These are phyloP conservation scores for Dichomitus squalens DNA, from an alignment of 1,284 basidiomycete species.

Conservation along the genomic window DNA sequence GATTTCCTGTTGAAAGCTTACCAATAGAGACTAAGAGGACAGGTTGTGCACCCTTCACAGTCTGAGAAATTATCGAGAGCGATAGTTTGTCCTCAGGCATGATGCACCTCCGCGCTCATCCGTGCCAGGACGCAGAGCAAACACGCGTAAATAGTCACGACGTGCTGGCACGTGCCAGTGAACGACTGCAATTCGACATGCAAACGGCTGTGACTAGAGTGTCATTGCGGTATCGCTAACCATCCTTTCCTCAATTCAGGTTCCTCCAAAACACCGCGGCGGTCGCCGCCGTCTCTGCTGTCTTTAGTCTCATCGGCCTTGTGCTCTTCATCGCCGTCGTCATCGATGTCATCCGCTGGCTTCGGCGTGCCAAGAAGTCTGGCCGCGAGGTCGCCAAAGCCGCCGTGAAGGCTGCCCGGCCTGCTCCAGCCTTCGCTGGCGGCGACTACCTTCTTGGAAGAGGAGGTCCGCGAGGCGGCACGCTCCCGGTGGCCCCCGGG, in stretches of 20 bases:
- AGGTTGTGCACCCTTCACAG: no score
- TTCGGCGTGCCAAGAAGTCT: conserved; percentile 62
- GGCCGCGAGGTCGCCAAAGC: conserved; percentile 73
- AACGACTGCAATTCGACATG: no score
- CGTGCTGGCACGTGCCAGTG: no score
- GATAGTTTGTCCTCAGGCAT: no score
- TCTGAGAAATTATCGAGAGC: no score
- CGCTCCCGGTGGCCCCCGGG: conserved; percentile 30
- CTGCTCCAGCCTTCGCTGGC: conserved; percentile 55
- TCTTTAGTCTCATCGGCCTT: conserved; percentile 61
- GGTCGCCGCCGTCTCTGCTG: conserved; percentile 69
- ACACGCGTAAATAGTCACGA: no score
- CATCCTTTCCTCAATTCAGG: conserved; percentile 35
- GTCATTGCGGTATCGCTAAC: background rate
- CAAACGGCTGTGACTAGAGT: no score
- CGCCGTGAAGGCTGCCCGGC: conserved; percentile 36
- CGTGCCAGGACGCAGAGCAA: no score
- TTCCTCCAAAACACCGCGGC: conserved; percentile 74
- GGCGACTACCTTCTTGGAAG: conserved; percentile 40
- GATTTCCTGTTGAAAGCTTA: no score
- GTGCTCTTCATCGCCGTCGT: conserved; percentile 53
- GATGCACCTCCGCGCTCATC: no score
- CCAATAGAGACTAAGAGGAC: no score
- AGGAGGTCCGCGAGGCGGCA: conserved; percentile 16
- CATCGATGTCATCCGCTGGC: conserved; percentile 55